Conservation (phyloP, 1,139 yeast genomes). For the Geotrichum reessii region DNA sequence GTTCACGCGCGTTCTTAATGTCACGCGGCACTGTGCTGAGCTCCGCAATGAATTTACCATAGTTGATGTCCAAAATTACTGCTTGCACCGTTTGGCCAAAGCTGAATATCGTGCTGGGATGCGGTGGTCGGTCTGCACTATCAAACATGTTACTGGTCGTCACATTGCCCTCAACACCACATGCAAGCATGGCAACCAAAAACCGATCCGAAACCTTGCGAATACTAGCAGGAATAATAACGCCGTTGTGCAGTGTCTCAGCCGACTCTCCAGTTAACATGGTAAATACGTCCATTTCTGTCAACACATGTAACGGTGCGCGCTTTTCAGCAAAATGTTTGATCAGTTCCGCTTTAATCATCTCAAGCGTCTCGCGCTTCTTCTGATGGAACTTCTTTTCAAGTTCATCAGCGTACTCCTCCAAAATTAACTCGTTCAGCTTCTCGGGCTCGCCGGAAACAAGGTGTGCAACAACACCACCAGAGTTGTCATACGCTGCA, state of each 20-base stretch:
- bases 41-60: slow-evolving; percentile 65
- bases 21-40: slow-evolving; percentile 66
- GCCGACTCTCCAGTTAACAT: slow-evolving; percentile 84
- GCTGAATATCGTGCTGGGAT: slow-evolving; percentile 45
- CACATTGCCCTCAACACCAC: slow-evolving; percentile 69
- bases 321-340: slow-evolving; percentile 84
- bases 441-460: slow-evolving; percentile 79
- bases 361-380: slow-evolving; percentile 76
- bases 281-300: slow-evolving; percentile 69
- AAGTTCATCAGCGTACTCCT: slow-evolving; percentile 89
- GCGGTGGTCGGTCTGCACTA: slow-evolving; percentile 40
- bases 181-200: slow-evolving; percentile 60
- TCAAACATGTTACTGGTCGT: slow-evolving; percentile 61
- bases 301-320: slow-evolving; percentile 61
- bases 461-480: slow-evolving; percentile 80
- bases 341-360: slow-evolving; percentile 83
- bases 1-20: slow-evolving; percentile 51
- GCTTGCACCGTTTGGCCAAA: slow-evolving; percentile 85
- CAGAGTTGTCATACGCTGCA: slow-evolving; percentile 66
- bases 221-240: slow-evolving; percentile 73
- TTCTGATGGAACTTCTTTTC: slow-evolving; percentile 69
- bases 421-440: slow-evolving; percentile 80
- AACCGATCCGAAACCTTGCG: slow-evolving; percentile 47
- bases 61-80: slow-evolving; percentile 63
- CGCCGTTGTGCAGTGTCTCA: slow-evolving; percentile 60